Percentiles rank a stretch among this genome's conserved stretches.
Conservation (phyloP, 257 asterid species). For the Fraxinus cuspidata region DNA sequence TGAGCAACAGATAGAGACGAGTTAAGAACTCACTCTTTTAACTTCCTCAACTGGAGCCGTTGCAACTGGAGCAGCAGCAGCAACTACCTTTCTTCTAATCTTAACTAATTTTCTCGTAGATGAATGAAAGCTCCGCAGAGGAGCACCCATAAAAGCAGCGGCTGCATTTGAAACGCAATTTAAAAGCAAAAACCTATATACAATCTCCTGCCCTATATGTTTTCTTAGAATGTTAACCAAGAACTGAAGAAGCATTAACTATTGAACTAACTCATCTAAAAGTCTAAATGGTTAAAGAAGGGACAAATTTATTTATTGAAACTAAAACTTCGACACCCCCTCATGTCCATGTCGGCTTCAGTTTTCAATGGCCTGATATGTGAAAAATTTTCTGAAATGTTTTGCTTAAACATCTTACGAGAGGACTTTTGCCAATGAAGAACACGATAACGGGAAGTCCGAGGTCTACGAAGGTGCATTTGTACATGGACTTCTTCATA, state of each 20-base stretch:
- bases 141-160: slow-evolving; percentile 44
- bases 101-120: slow-evolving; percentile 36
- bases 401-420: too few species aligned
- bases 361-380: background rate
- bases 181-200: background rate
- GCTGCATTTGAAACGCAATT: slow-evolving; percentile 36
- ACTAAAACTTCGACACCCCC: background rate
- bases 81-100: slow-evolving; percentile 29
- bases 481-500: too few species aligned
- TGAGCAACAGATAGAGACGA: background rate
- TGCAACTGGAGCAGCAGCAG: slow-evolving; percentile 54
- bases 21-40: slow-evolving; percentile 59
- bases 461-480: too few species aligned
- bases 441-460: too few species aligned
- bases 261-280: background rate
- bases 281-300: background rate
- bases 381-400: background rate
- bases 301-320: background rate
- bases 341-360: background rate
- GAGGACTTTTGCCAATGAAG: too few species aligned
- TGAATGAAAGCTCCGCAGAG: slow-evolving; percentile 29
- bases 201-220: background rate
- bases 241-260: background rate
- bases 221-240: background rate
- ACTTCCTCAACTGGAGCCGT: slow-evolving; percentile 47